Base-by-base conservation (phyloP, 108 stramenopile species). In the Pseudonitzschia delicatissima region DNA sequence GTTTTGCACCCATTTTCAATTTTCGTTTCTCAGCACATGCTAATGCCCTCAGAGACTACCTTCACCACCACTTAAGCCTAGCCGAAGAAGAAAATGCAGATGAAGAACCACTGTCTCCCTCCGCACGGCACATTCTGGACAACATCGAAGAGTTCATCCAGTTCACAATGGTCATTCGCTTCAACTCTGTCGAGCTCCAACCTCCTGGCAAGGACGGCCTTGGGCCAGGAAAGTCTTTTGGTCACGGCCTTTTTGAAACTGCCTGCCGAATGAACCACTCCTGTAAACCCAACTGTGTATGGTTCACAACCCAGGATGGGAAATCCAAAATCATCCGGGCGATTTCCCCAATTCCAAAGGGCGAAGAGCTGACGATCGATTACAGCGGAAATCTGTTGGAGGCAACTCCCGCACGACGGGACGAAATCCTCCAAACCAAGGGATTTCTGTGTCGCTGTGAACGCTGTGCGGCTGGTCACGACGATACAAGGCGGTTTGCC, bases 201-300 rank as follows among this genome's bases (percentile, higher is more conserved):
- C 74, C 74, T 21, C 67, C 74, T 29, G 55, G 28, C 27, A 45
- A 55, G n/a, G 67, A 75, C 64, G 74, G 74, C 26, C 20, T n/a
- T n/a, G 74, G 74, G 21, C 74, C 66, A 8, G 67, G 66, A 23
- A 26, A 40, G 8, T 32, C 50, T 44, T 68, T 57, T 42, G 74
- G 74, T 9, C 61, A 64, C 25, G 74, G 74, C 2, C 25, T 75
- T 17, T 75, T 75, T 64, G 74, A 75, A 48, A 55, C 44, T n/a
- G 74, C 74, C 21, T 75, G 74, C 42, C 64, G 45, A 31, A 75
- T 75, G 67, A 75, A 59, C 42, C 74, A 75, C 42, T 75, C 74
- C 9, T 75, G 74, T 53, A 51, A 34, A 25, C 74, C 74, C 11
- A 75, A 75, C 45, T 75, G 74, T 66, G 66, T 64, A 28, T 75